A percentile compares a stretch with the other conserved stretches of the same genome.
Conservation (phyloP, 1,284 basidiomycete species). For the Cerrena zonata region DNA sequence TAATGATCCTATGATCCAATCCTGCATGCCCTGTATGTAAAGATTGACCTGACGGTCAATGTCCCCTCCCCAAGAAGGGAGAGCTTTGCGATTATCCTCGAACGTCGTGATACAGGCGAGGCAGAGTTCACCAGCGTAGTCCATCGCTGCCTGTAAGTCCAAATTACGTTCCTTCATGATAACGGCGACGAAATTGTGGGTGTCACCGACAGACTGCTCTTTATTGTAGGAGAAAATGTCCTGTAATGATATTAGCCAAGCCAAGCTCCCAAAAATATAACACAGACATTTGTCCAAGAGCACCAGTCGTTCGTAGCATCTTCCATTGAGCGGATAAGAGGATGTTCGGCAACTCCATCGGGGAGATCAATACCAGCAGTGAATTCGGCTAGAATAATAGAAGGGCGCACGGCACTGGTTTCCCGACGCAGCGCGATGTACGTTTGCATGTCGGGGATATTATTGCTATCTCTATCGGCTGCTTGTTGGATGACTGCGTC, state of each 20-base stretch:
- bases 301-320: constrained; percentile 36
- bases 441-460: constrained; percentile 33
- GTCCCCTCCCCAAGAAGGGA: constrained; percentile 30
- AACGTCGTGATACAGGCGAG: constrained; percentile 28
- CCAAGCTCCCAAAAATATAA: not conserved
- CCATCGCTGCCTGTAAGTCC: constrained; percentile 30
- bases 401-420: constrained; percentile 33
- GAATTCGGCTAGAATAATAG: constrained; percentile 38
- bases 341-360: constrained; percentile 33
- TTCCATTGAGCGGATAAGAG: constrained; percentile 31
- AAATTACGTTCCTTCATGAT: constrained; percentile 27
- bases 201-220: constrained; percentile 34
- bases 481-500: constrained; percentile 34
- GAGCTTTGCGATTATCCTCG: constrained; percentile 20
- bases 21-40: constrained; percentile 30
- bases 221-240: constrained; percentile 37
- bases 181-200: constrained; percentile 32
- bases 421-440: constrained; percentile 33
- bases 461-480: constrained; percentile 24
- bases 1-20: constrained; percentile 31
- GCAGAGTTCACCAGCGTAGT: constrained; percentile 32
- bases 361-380: constrained; percentile 36
- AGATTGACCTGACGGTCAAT: constrained; percentile 26
- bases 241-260: constrained; percentile 16
- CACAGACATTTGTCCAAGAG: constrained; percentile 38